Evolutionary conservation across 345 rosid genomes (phyloP).

Genomic region (Eucalyptus regnans): DNA sequence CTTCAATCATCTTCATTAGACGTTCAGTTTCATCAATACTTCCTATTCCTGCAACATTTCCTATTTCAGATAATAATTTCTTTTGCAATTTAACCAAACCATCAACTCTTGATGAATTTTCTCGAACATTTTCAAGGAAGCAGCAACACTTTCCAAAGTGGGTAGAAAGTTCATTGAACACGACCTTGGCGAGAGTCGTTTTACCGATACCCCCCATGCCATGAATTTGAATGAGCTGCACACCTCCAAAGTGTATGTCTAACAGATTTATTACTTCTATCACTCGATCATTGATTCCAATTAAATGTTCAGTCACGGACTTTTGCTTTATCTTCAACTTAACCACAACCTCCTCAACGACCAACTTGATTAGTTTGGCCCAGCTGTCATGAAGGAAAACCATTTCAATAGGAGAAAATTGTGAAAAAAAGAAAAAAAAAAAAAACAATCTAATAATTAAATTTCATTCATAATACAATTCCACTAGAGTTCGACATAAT

Average conservation of each 20-base stretch:
- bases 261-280: rapidly evolving
- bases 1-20: not conserved
- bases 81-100: not conserved
- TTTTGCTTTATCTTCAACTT: not conserved
- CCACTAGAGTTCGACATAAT: rapidly evolving
- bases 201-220: not conserved
- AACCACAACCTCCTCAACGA: not conserved
- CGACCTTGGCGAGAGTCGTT: not conserved
- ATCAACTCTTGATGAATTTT: not conserved
- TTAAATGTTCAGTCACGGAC: not conserved
- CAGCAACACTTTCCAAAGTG: not conserved
- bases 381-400: not conserved
- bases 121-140: not conserved
- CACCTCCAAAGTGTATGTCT: not conserved
- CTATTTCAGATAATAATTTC: not conserved
- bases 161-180: not conserved
- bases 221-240: not conserved
- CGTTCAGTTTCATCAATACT: not conserved
- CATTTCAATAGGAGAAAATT: not conserved
- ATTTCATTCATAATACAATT: not conserved
- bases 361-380: not conserved
- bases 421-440: not conserved
- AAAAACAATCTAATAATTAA: not conserved
- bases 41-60: not conserved
- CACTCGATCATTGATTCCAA: not conserved